Percentiles rank a stretch among this genome's conserved stretches.
These are phyloP conservation scores for Eucalyptus polybractea DNA, from an alignment of 345 rosid species.

Conservation along the genomic window DNA sequence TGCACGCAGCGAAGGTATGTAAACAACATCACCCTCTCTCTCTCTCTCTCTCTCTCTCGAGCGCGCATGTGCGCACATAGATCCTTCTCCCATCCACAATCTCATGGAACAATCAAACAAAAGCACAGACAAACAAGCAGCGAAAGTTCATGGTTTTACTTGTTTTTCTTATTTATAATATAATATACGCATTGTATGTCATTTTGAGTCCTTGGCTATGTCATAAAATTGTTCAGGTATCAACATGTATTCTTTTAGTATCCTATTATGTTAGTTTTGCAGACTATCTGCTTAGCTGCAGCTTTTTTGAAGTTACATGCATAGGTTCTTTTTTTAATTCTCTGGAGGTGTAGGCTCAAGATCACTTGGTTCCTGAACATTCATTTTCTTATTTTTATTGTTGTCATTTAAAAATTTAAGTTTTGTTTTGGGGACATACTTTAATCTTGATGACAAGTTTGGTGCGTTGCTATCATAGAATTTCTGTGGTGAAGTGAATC, in stretches of 20 bases:
- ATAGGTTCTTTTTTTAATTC: neutral
- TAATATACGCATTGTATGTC: neutral
- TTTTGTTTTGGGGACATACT: neutral
- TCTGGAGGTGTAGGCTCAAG: neutral
- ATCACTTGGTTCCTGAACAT: neutral
- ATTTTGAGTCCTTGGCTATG: neutral
- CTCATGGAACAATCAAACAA: neutral
- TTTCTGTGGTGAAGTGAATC: neutral
- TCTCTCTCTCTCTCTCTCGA: too few relatives aligned
- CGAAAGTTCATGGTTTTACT: neutral
- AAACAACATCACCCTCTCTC: neutral
- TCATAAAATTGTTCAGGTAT: neutral
- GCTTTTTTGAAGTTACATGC: neutral
- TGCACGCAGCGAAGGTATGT: slow-evolving; percentile 84
- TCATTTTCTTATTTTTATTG: neutral
- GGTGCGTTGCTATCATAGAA: neutral
- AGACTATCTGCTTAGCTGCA: neutral
- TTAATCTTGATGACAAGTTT: neutral
- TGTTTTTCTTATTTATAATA: neutral
- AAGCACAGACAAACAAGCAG: neutral
- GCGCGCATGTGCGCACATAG: rapidly evolving
- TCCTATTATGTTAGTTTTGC: neutral
- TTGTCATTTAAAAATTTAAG: neutral
- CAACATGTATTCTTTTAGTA: neutral
- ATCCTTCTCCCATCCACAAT: neutral